Evolutionary conservation across 148 eudicot species (phyloP), one percentile per base, ranked within the genome.

Genomic region (Spergularia bocconei): DNA sequence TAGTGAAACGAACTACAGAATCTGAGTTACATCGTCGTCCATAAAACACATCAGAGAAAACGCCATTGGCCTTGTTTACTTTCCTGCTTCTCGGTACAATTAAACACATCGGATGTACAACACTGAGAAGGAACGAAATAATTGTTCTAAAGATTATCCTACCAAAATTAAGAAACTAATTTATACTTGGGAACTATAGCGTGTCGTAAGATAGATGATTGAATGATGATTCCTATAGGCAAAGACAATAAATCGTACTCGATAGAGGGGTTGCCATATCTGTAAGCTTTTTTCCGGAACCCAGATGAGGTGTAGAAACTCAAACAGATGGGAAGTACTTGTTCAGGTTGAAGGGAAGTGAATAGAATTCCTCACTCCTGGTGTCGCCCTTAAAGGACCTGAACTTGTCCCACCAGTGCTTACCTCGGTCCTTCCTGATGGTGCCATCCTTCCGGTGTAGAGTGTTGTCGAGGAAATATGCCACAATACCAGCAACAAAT

Each of bases 331-430:
- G 98, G 86, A 93, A 93, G 61, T 93, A 90, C 63, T 89, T 88
- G 90, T 93, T 91, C 78, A 93, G 91, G 75, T 89, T 87, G 77
- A 93, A 93, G 69, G 98, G 98, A 25, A 93, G 88, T 3, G 98
- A 90, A 71, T 93, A 93, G 79, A 93, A 93, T 74, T 93, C 98
- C 69, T 93, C 98, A 36, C 93, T 93, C 74, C 98, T 86, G 4
- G 87, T 65, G 66, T 93, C 98, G 1, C 87, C 84, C 75, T 86
- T 83, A 84, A 79, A 93, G 0, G 90, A 82, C 19, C 82, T 71
- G 86, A 93, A 93, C 79, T 93, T 93, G 84, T 90, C 98, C 98
- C 98, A 93, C 98, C 98, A 93, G 19, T 88, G 97, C 73, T 91
- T 90, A 16, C 98, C 98, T 78, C 97, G 79, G 70, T 93, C 98